A percentile compares a stretch with the other conserved stretches of the same genome.
Conservation (phyloP, 2,329 filamentous ascomycete genomes). For the Penicillium olsonii region DNA sequence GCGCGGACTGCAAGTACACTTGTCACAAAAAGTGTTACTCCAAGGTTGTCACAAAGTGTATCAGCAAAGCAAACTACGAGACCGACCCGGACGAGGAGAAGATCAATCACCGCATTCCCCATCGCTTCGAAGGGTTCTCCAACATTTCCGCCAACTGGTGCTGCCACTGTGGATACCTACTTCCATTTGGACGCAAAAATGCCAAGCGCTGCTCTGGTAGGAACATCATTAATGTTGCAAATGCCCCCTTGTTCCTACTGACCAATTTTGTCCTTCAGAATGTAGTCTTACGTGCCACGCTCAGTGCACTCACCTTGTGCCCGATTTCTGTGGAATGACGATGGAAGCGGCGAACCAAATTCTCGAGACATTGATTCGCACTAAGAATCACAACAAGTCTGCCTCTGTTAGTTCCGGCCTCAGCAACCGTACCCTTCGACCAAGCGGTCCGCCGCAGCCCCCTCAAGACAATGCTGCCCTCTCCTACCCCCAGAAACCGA, state of each 20-base stretch:
- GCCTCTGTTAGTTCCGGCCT: slow-evolving; percentile 56
- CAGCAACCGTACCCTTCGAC: slow-evolving; percentile 67
- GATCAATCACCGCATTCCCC: slow-evolving; percentile 98
- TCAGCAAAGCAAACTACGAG: slow-evolving; percentile 98
- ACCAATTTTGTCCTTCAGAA: slow-evolving; percentile 55
- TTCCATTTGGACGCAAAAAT: slow-evolving; percentile 94
- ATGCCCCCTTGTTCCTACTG: slow-evolving; percentile 10
- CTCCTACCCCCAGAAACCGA: slow-evolving; percentile 38
- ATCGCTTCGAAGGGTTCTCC: slow-evolving; percentile 94
- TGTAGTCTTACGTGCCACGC: slow-evolving; percentile 90
- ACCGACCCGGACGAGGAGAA: slow-evolving; percentile 98
- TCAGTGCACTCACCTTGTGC: slow-evolving; percentile 89
- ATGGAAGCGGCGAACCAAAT: slow-evolving; percentile 97
- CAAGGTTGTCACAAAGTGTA: slow-evolving; percentile 98
- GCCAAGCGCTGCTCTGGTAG: slow-evolving; percentile 86
- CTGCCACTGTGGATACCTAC: slow-evolving; percentile 95
- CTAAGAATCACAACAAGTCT: slow-evolving; percentile 69
- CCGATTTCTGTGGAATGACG: slow-evolving; percentile 98
- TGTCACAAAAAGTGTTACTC: slow-evolving; percentile 97
- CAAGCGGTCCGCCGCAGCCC: slow-evolving; percentile 48
- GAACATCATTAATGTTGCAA: slow-evolving; percentile 1
- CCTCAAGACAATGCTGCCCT: slow-evolving; percentile 40
- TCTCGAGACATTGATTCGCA: slow-evolving; percentile 77
- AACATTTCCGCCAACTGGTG: slow-evolving; percentile 99
- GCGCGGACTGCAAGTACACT: slow-evolving; percentile 98